Conservation (phyloP, 176 grass and related monocot species). For the Carex cristatella region DNA sequence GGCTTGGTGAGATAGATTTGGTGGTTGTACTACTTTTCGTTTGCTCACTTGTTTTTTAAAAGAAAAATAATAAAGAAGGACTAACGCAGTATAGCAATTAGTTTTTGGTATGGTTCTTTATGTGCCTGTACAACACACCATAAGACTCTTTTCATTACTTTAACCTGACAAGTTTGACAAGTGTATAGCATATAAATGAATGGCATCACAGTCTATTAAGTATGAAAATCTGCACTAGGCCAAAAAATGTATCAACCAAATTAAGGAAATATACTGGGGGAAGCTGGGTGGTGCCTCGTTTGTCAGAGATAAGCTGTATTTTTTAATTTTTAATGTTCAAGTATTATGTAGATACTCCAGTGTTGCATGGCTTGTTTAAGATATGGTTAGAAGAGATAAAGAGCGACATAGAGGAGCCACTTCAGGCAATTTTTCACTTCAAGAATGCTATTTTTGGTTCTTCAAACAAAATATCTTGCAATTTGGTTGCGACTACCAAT, state of each 20-base stretch:
- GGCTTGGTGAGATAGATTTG: not conserved
- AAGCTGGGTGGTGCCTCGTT: not conserved
- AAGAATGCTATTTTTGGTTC: slow-evolving; percentile 49
- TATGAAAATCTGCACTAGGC: not conserved
- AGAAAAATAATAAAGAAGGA: not conserved
- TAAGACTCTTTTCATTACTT: not conserved
- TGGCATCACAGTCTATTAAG: not conserved
- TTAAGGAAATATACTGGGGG: not conserved
- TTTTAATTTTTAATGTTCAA: not conserved
- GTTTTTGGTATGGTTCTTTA: not conserved
- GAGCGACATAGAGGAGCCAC: slow-evolving; percentile 52
- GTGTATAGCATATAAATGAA: not conserved
- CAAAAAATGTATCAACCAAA: not conserved
- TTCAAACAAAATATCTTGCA: slow-evolving; percentile 63
- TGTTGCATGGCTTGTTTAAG: slow-evolving; percentile 71
- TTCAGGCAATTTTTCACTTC: slow-evolving; percentile 68
- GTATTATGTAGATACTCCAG: slow-evolving; percentile 39
- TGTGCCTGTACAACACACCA: not conserved
- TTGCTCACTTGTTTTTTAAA: not conserved
- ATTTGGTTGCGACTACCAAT: slow-evolving; percentile 50
- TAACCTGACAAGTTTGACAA: not conserved
- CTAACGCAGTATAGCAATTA: not conserved
- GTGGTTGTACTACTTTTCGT: not conserved
- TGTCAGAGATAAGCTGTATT: not conserved
- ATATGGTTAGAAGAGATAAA: slow-evolving; percentile 89